phyloP scores from a whole-genome alignment of 2,329 filamentous ascomycete genomes.

The Cladophialophora psammophila region DNA sequence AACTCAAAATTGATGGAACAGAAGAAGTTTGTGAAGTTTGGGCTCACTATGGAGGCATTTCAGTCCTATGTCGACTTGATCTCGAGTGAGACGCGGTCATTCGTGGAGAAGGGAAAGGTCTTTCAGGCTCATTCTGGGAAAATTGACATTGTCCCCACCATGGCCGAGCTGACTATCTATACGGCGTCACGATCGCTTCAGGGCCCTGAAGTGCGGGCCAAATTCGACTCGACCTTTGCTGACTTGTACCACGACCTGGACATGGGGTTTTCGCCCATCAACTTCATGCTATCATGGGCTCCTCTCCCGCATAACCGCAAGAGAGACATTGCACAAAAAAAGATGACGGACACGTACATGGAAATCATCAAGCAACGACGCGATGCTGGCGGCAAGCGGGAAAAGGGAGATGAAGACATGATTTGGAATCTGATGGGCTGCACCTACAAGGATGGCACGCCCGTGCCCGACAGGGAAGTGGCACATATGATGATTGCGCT shows the following conservation, averaged over 20 bases:
- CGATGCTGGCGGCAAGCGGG: conserved; percentile 50
- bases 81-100: conserved; percentile 71
- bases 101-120: conserved; percentile 59
- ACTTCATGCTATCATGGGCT: conserved; percentile 81
- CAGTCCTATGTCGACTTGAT: conserved; percentile 81
- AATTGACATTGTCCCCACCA: conserved; percentile 69
- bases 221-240: conserved; percentile 75
- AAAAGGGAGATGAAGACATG: conserved; percentile 69
- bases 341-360: conserved; percentile 74
- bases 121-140: conserved; percentile 67
- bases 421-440: conserved; percentile 81
- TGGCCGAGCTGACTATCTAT: conserved; percentile 81
- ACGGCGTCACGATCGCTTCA: conserved; percentile 80
- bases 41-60: conserved; percentile 66
- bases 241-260: conserved; percentile 81
- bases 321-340: conserved; percentile 73
- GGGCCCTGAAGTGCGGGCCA: conserved; percentile 75
- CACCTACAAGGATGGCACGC: conserved; percentile 75
- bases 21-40: conserved; percentile 80
- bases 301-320: conserved; percentile 78
- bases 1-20: conserved; percentile 95
- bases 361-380: conserved; percentile 73
- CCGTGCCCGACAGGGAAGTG: conserved; percentile 76
- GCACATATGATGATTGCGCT: conserved; percentile 88
- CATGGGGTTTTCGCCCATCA: conserved; percentile 78